A percentile compares a stretch with the other conserved stretches of the same genome.
phyloP scores from a whole-genome alignment of 192 early-diverging fungal species.

The Backusella tuberculispora region DNA sequence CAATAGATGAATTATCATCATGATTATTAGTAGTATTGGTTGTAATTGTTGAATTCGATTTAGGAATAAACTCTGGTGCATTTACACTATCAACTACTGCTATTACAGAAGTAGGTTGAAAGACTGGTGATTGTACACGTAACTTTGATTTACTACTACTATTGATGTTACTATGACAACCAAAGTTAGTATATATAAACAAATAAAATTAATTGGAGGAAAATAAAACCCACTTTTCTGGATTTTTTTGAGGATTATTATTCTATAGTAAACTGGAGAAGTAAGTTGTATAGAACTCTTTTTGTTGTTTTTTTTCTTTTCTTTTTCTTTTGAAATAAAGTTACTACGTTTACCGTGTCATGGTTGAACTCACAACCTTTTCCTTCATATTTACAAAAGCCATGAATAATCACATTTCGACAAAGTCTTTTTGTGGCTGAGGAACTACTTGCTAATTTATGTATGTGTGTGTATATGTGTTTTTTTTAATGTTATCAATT shows the following conservation, averaged over 20 bases:
- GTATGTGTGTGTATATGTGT: background rate
- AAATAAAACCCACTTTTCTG: conserved; percentile 23
- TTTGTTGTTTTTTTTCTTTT: background rate
- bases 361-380: conserved; percentile 87
- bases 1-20: background rate
- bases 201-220: background rate
- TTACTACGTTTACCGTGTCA: conserved; percentile 50
- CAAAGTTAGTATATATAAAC: too few species aligned
- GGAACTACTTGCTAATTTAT: conserved; percentile 6
- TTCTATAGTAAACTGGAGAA: background rate
- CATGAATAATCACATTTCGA: conserved; percentile 82
- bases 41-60: conserved; percentile 19
- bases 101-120: conserved; percentile 15
- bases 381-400: conserved; percentile 82
- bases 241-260: conserved; percentile 17
- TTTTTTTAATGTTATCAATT: background rate
- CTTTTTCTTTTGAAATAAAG: background rate
- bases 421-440: conserved; percentile 53
- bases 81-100: conserved; percentile 53
- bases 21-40: background rate
- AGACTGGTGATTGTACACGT: conserved; percentile 26
- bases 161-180: background rate
- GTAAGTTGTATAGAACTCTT: background rate
- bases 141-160: conserved; percentile 21
- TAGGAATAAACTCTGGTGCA: conserved; percentile 63